Base-by-base conservation (phyloP, 352 stramenopile genomes). In the Phytophthora citrophthora region DNA sequence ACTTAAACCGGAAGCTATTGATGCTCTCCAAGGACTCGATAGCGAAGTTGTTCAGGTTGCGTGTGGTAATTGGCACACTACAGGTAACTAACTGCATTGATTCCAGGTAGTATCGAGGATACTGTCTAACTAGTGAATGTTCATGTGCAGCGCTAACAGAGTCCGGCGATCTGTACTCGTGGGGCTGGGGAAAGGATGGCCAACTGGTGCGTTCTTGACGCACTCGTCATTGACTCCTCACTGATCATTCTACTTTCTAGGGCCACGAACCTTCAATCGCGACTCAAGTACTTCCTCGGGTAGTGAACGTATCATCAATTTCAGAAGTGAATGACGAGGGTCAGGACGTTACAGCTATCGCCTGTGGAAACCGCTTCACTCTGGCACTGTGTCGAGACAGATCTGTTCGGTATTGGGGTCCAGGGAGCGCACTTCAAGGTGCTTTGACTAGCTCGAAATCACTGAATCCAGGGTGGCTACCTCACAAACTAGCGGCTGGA, bases 31-130 rank as follows among this genome's bases (percentile, higher is more conserved):
- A 45, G 86, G 84, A 10, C 58, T 94, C 9, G 74, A 81, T 27
- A 78, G 72, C 40, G 47, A 73, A 2, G 58, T 93, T 9, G 48
- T 75, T 3, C 66, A 79, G 18, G 68, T 92, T 24, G 77, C 79
- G 0, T 94, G 86, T 43, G 86, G 86, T 4, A 90, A 71, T 31
- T 94, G 86, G 83, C 84, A 94, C 65, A 90, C 84, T 8, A 75
- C 79, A 71, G 85, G 79, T 77, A 56, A 34, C 24, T 1, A n/a
- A 38, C 44, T 23, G 24, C 13, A 2, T 54, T 18, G 31, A 10
- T 31, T 11, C 16, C 16, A n/a, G 12, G 41, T 10, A 38, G 18
- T 20, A 39, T 18, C 10, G 20, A 16, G 41, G 2, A 38, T 34
- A 16, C n/a, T 5, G 24, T 39, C 45, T 67, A 66, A 72, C 64